Base-by-base conservation (phyloP, 148 eudicot genomes). In the Spergularia marina region DNA sequence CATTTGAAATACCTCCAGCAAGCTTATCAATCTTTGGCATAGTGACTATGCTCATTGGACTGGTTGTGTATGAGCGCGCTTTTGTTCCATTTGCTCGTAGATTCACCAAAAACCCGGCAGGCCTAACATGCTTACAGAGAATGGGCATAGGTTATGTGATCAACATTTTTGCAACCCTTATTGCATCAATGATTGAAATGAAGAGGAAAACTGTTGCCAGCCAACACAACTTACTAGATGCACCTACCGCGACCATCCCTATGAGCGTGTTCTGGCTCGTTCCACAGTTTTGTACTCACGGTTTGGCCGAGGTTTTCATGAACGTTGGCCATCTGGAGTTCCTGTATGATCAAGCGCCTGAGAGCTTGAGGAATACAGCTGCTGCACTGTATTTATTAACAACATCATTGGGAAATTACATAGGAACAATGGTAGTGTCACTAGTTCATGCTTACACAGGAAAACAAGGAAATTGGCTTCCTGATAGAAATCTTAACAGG, bases 301-400 rank as follows among this genome's bases (percentile, higher is more conserved):
- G 98, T 2, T 13, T 92, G 36, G 97, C 97, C 4, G 97, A 95
- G 75, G 94, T 94, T 0, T 95, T 95, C 74, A 87, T 86, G 94
- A 86, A 94, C 6, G 91, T 95, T 0, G 98, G 96, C 0, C 96
- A 92, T 69, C 67, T 92, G 2, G 98, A 95, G 85, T 95, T 95
- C 53, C 88, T 88, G 76, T 91, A 91, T 11, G 94, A 92, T 56
- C 97, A 95, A 73, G 87, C 96, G 5, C 98, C 96, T 0, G 97
- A 92, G 84, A 95, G 98, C 82, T 90, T 95, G 97, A 80, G 88
- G 61, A 95, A 96, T 70, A 86, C 94, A 0, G 97, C 96, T 0
- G 82, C 83, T 25, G 98, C 97, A 3, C 60, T 95, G 61, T 92
- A 86, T 62, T 90, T 92, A 87, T 80, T 84, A 10, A 74, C 97